phyloP scores from a whole-genome alignment of 257 asterid genomes.

The Thymus mandschuricus region DNA sequence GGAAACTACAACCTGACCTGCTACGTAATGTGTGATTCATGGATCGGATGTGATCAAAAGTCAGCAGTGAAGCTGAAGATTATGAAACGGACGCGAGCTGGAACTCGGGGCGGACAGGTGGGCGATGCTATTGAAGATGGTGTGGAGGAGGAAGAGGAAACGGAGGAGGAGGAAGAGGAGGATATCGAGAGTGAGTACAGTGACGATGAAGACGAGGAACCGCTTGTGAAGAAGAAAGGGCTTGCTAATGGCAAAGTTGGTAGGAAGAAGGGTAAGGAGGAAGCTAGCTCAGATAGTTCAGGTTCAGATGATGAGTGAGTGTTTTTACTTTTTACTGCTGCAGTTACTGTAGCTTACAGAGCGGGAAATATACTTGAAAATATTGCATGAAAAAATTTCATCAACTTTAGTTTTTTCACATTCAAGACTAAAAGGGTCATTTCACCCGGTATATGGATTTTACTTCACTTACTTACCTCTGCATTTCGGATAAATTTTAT shows the following conservation, averaged over 20 bases:
- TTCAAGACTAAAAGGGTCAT: slow-evolving; percentile 17
- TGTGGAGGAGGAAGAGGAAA: slow-evolving; percentile 65
- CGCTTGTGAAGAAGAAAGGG: slow-evolving; percentile 31
- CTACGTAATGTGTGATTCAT: slow-evolving; percentile 73
- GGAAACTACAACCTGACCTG: slow-evolving; percentile 77
- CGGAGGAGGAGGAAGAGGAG: slow-evolving; percentile 66
- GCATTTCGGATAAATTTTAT: background rate
- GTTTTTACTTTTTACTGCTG: background rate
- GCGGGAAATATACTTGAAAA: background rate
- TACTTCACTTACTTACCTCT: no score
- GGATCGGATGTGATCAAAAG: slow-evolving; percentile 78
- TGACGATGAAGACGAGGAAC: slow-evolving; percentile 62
- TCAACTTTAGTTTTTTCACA: background rate
- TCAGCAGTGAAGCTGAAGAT: slow-evolving; percentile 60
- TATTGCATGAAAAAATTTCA: background rate
- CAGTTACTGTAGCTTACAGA: background rate
- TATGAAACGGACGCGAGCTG: slow-evolving; percentile 63
- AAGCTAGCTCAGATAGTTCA: slow-evolving; percentile 46
- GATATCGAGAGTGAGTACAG: slow-evolving; percentile 85
- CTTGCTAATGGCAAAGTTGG: slow-evolving; percentile 35
- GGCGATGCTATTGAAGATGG: slow-evolving; percentile 47
- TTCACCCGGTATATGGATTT: background rate
- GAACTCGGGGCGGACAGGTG: slow-evolving; percentile 49
- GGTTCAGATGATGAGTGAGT: slow-evolving; percentile 51
- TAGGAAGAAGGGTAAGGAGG: slow-evolving; percentile 41